These are phyloP conservation scores for Capsicum baccatum DNA, from an alignment of 257 asterid species.

Conservation along the genomic window DNA sequence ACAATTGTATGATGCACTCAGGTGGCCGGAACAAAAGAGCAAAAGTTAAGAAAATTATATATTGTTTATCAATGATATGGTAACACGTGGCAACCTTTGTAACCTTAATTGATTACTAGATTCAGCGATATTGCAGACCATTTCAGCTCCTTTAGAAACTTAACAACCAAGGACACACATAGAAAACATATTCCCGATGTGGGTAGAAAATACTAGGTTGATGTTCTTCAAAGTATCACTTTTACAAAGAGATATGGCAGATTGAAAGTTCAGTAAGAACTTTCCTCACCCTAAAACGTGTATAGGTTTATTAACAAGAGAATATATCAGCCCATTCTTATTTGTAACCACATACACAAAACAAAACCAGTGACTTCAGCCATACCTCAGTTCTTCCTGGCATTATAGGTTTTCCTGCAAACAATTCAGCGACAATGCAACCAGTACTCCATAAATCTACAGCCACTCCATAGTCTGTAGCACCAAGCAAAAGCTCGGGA, in stretches of 20 bases:
- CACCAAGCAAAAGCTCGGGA: constrained; percentile 95
- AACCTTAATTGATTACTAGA: neutral
- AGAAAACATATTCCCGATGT: neutral
- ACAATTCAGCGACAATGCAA: constrained; percentile 91
- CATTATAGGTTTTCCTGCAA: constrained; percentile 86
- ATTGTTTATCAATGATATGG: neutral
- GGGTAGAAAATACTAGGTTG: constrained; percentile 18
- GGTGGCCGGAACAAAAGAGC: constrained; percentile 7
- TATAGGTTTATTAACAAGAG: constrained; percentile 16
- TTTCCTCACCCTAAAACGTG: neutral
- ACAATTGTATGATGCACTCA: constrained; percentile 8
- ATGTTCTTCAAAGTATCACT: constrained; percentile 26
- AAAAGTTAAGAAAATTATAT: neutral
- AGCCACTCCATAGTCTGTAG: constrained; percentile 81
- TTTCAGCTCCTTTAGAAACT: neutral
- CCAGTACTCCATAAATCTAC: constrained; percentile 98
- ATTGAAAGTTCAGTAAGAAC: constrained; percentile 15
- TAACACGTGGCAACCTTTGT: neutral
- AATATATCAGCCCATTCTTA: constrained; percentile 1
- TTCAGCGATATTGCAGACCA: neutral
- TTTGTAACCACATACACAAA: neutral
- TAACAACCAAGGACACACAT: constrained; percentile 16
- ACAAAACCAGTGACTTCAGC: constrained; percentile 17
- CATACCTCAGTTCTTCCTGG: constrained; percentile 96
- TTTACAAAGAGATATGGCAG: neutral